Evolutionary conservation across 2,329 filamentous ascomycete genomes (phyloP), one percentile per base, ranked within the genome.

Genomic region (Ceratocystis destructans): DNA sequence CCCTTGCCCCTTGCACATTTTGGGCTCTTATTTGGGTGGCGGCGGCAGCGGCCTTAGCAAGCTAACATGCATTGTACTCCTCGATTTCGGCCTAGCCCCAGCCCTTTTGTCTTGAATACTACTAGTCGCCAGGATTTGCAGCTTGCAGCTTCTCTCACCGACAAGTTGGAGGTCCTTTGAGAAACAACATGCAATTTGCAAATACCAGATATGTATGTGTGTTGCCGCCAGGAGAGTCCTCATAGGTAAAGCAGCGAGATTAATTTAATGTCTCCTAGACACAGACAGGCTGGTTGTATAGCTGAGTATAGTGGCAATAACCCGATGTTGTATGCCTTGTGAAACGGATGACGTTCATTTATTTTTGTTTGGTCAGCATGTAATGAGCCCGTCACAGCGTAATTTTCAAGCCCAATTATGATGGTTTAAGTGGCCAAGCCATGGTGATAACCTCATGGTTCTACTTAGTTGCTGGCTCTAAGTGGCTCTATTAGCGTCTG

Each of bases 51-150:
- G 55, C 55, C 55, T 59, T 59, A 59, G 25, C 48, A 53, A 41
- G 37, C 20, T 8, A n/a, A 37, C 31, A 41, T 59, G 7, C 55
- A 59, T 59, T 59, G 55, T 59, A 31, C n/a, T 37, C 33, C 20
- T 59, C 55, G 55, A 59, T 59, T 59, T 59, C 55, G 55, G 55
- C 55, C 55, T 59, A 59, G 55, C 55, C 55, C 55, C 55, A 59
- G 55, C 55, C 55, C 55, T 59, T 59, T 59, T 59, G n/a, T n/a
- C 17, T n/a, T 31, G 15, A 10, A 33, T 37, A 8, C 10, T 33
- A 15, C 22, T 33, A 31, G 15, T 31, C 31, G 31, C 25, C 28
- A 33, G 28, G 22, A 41, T 41, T 41, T 41, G 20, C 48, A 50
- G 48, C 48, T 22, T 20, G 48, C 48, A 20, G 22, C 20, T 53